Percentiles rank a stretch among this genome's conserved stretches.
These are phyloP conservation scores for Raffaelea albimanens DNA, from an alignment of 2,329 filamentous ascomycete genomes.

Conservation along the genomic window DNA sequence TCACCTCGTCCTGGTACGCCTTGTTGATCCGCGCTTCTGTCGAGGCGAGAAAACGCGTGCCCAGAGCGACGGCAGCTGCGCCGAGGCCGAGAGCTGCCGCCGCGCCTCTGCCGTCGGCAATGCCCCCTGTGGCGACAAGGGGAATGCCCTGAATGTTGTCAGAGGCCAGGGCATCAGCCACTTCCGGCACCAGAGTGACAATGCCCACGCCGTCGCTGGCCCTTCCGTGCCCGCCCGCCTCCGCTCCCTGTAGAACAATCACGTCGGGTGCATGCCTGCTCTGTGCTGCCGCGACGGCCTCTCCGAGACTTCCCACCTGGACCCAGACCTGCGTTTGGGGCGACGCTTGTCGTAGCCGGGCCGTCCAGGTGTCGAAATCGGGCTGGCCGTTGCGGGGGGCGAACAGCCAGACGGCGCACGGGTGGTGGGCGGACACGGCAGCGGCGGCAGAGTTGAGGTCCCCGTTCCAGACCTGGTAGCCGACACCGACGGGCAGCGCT, in stretches of 20 bases:
- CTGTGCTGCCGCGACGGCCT: conserved; percentile 39
- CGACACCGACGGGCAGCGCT: conserved; percentile 47
- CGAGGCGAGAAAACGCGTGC: conserved; percentile 52
- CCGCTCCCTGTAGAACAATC: conserved; percentile 52
- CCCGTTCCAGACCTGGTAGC: conserved; percentile 49
- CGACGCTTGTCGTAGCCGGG: conserved; percentile 27
- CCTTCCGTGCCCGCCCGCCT: conserved; percentile 54
- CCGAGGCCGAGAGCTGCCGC: conserved; percentile 46
- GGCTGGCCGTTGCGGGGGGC: conserved; percentile 39
- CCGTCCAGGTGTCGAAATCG: conserved; percentile 16
- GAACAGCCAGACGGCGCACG: conserved; percentile 59
- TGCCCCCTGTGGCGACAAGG: conserved; percentile 50
- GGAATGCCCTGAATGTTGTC: conserved; percentile 21
- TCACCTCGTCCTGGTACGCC: conserved; percentile 32
- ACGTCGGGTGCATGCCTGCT: conserved; percentile 50
- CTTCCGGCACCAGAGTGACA: conserved; percentile 48
- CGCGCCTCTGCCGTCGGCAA: conserved; percentile 44
- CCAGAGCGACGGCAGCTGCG: conserved; percentile 47
- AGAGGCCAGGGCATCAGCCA: conserved; percentile 33
- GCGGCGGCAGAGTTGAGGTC: conserved; percentile 31
- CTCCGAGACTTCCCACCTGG: conserved; percentile 50
- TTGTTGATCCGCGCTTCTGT: conserved; percentile 27
- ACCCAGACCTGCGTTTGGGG: conserved; percentile 30
- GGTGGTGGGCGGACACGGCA: conserved; percentile 40
- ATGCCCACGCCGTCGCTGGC: conserved; percentile 43